phyloP scores from a whole-genome alignment of 768 basidiomycete species.

The Kwoniella mangroviensis region DNA sequence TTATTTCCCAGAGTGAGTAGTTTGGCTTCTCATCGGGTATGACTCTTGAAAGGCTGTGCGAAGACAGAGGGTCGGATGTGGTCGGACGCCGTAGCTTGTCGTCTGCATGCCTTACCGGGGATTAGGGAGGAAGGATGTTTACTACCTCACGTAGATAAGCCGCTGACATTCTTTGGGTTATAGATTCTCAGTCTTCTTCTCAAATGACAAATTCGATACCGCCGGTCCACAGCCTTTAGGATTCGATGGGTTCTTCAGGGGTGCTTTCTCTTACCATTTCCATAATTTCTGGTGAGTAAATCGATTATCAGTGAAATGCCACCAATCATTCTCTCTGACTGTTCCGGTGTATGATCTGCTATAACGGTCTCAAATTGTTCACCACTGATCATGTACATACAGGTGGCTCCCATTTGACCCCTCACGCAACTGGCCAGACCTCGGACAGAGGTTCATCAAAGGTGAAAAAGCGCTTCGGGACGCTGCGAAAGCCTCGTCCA shows the following conservation, averaged over 20 bases:
- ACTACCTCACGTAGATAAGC: not conserved
- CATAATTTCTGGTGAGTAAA: conserved; percentile 66
- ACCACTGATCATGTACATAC: not conserved
- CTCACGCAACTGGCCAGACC: conserved; percentile 90
- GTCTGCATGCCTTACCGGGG: too few relatives aligned
- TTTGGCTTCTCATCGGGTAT: conserved; percentile 22
- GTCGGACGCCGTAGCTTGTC: not conserved
- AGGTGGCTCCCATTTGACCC: conserved; percentile 98
- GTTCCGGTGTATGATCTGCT: too few relatives aligned
- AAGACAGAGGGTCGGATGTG: too few relatives aligned
- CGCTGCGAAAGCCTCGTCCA: conserved; percentile 33
- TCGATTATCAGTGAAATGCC: too few relatives aligned
- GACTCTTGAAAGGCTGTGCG: not conserved
- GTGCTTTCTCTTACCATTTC: conserved; percentile 94
- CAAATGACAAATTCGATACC: conserved; percentile 62
- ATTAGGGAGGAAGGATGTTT: not conserved
- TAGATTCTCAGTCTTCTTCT: conserved; percentile 73
- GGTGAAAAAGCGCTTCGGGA: conserved; percentile 73
- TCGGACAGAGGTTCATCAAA: conserved; percentile 75
- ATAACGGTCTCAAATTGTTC: too few relatives aligned
- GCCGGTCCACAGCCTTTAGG: conserved; percentile 86
- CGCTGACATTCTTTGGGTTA: conserved; percentile 3
- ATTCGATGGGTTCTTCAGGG: conserved; percentile 90
- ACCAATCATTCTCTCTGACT: too few relatives aligned
- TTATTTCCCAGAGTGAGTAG: conserved; percentile 77